Evolutionary conservation across 371 early-diverging fungal species (phyloP).

Genomic region (Circinella umbellata): DNA sequence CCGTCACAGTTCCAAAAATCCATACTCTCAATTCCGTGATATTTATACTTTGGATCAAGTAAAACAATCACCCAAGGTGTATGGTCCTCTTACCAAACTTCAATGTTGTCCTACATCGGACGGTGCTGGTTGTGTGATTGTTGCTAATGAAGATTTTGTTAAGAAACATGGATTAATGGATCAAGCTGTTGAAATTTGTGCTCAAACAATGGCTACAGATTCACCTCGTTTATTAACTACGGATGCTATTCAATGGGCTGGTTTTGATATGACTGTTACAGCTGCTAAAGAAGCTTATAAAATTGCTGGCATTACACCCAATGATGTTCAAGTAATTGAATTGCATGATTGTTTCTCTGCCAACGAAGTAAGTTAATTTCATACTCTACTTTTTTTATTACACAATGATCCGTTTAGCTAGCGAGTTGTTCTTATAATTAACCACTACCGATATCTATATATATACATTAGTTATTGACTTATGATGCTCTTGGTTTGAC

Average conservation of each 20-base stretch:
- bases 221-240: slow-evolving; percentile 63
- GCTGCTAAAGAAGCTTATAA: slow-evolving; percentile 67
- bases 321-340: slow-evolving; percentile 76
- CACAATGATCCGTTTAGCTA: no score
- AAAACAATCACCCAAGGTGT: slow-evolving; percentile 66
- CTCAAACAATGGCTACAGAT: slow-evolving; percentile 80
- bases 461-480: slow-evolving; percentile 50
- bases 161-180: slow-evolving; percentile 62
- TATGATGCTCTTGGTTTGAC: slow-evolving; percentile 81
- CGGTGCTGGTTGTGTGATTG: slow-evolving; percentile 73
- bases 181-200: slow-evolving; percentile 75
- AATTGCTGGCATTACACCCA: slow-evolving; percentile 64
- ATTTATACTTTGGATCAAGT: slow-evolving; percentile 73
- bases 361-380: slow-evolving; percentile 52
- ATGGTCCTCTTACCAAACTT: slow-evolving; percentile 77
- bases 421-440: no score
- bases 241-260: slow-evolving; percentile 72
- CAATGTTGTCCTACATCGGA: slow-evolving; percentile 87
- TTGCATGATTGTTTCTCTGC: slow-evolving; percentile 86
- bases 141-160: slow-evolving; percentile 78
- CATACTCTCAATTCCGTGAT: slow-evolving; percentile 82
- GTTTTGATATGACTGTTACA: slow-evolving; percentile 75
- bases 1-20: slow-evolving; percentile 75
- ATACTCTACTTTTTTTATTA: no score
- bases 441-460: no score